A percentile compares a stretch with the other conserved stretches of the same genome.
These are phyloP conservation scores for Arthromyces matolae DNA, from an alignment of 768 basidiomycete species.

Conservation along the genomic window DNA sequence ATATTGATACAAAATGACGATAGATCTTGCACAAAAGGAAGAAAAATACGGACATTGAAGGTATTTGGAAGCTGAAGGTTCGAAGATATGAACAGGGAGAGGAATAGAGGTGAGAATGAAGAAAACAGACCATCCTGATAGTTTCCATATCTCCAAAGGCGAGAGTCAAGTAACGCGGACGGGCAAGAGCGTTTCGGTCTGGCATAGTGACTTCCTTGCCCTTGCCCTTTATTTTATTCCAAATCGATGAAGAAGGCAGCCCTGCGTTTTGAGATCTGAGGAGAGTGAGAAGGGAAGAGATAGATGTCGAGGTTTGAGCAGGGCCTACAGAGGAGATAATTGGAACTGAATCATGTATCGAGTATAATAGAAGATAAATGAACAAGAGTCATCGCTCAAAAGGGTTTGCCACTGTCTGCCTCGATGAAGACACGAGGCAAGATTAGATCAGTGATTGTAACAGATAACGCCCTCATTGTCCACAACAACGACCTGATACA, in stretches of 20 bases:
- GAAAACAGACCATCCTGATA: slow-evolving; percentile 56
- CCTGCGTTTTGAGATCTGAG: slow-evolving; percentile 65
- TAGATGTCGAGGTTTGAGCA: slow-evolving; percentile 23
- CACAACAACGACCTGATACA: too few species aligned
- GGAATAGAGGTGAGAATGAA: slow-evolving; percentile 6
- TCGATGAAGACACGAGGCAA: slow-evolving; percentile 64
- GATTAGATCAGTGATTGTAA: too few species aligned
- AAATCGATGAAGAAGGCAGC: slow-evolving; percentile 49
- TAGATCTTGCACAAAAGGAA: not conserved
- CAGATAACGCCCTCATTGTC: too few species aligned
- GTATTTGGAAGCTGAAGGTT: slow-evolving; percentile 67
- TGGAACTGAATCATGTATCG: slow-evolving; percentile 68
- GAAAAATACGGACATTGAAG: slow-evolving; percentile 47
- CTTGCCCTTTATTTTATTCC: slow-evolving; percentile 72
- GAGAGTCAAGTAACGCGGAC: slow-evolving; percentile 77
- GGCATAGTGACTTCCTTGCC: slow-evolving; percentile 62
- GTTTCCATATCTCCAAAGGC: slow-evolving; percentile 87
- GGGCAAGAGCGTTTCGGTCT: slow-evolving; percentile 64
- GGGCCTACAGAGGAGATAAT: slow-evolving; percentile 70
- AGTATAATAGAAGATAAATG: slow-evolving; percentile 21
- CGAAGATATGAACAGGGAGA: slow-evolving; percentile 9
- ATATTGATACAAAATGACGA: slow-evolving; percentile 9
- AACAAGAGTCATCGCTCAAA: slow-evolving; percentile 26
- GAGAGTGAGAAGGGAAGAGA: slow-evolving; percentile 27
- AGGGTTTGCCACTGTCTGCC: slow-evolving; percentile 23